phyloP scores from a whole-genome alignment of 2,329 filamentous ascomycete species.

The Huntiella abstrusa region DNA sequence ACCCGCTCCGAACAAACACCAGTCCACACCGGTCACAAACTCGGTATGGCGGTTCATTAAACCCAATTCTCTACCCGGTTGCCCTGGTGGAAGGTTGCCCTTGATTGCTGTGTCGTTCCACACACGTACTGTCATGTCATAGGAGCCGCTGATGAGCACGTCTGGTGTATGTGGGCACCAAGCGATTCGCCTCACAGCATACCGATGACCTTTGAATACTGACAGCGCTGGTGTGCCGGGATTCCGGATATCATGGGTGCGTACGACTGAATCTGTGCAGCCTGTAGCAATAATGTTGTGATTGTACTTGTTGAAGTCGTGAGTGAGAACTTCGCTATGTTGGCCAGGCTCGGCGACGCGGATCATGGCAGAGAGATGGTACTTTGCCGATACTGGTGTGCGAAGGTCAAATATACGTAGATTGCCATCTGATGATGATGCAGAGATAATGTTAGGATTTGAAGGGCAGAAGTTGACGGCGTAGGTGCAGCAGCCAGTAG shows the following conservation, averaged over 20 bases:
- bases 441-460: constrained; percentile 66
- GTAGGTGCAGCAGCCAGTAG: constrained; percentile 87
- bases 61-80: constrained; percentile 53
- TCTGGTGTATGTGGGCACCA: constrained; percentile 94
- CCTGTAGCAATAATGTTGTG: constrained; percentile 69
- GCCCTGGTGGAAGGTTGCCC: constrained; percentile 14
- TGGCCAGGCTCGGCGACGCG: constrained; percentile 39
- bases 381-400: constrained; percentile 66
- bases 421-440: constrained; percentile 76
- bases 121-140: constrained; percentile 92
- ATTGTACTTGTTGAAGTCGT: constrained; percentile 98
- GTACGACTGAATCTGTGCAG: constrained; percentile 71
- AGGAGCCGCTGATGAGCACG: constrained; percentile 71
- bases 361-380: constrained; percentile 68
- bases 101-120: constrained; percentile 51
- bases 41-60: constrained; percentile 88
- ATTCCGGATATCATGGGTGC: constrained; percentile 77
- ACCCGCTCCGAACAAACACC: constrained; percentile 89
- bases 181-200: constrained; percentile 66
- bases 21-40: constrained; percentile 90
- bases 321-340: constrained; percentile 74
- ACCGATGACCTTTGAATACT: constrained; percentile 69
- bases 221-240: constrained; percentile 53
- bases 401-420: constrained; percentile 83
- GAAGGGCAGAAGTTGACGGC: constrained; percentile 80